Conservation (phyloP, 306 rosid genomes). For the Vigna hirtella region DNA sequence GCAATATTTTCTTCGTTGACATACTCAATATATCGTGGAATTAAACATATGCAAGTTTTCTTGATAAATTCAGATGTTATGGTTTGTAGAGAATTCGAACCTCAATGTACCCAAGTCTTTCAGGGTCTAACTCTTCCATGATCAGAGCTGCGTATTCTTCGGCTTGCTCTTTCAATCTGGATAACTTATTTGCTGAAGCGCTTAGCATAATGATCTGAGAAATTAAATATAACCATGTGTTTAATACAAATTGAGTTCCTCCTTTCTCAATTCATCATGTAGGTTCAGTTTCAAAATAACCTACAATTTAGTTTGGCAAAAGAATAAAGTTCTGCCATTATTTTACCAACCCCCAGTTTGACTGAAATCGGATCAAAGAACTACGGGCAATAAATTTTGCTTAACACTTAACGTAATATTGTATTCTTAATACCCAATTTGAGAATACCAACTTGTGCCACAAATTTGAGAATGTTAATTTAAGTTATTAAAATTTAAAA, state of each 20-base stretch:
- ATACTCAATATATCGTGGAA: neutral
- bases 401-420: neutral
- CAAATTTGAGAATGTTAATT: neutral
- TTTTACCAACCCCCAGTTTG: neutral
- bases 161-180: constrained; percentile 93
- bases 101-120: constrained; percentile 90
- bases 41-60: neutral
- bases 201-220: constrained; percentile 85
- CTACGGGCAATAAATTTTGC: neutral
- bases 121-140: constrained; percentile 97
- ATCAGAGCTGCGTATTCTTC: constrained; percentile 96
- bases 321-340: neutral
- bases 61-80: neutral
- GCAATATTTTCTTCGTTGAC: neutral
- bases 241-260: neutral
- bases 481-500: neutral
- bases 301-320: neutral
- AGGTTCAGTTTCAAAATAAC: no score
- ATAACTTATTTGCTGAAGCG: constrained; percentile 89
- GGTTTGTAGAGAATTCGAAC: constrained; percentile 44
- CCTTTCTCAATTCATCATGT: no score
- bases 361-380: neutral
- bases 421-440: neutral
- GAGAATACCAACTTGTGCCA: neutral
- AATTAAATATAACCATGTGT: neutral